These are phyloP conservation scores for Phaeophleospora eucalypticola DNA, from an alignment of 2,329 filamentous ascomycete genomes.

Conservation along the genomic window DNA sequence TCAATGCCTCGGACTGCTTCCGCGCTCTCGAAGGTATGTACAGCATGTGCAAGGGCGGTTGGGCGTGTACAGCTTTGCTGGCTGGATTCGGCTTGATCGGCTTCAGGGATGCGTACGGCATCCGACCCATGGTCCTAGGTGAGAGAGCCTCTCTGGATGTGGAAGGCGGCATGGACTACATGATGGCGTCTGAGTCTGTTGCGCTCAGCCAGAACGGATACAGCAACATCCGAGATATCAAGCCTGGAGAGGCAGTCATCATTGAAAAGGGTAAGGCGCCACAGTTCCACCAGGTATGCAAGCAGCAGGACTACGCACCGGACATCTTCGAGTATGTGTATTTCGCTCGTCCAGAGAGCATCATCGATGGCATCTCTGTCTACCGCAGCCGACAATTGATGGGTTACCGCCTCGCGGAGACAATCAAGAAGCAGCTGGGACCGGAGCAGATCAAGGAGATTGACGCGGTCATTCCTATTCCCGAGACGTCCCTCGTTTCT, in stretches of 20 bases:
- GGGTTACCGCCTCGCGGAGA: constrained; percentile 75
- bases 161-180: constrained; percentile 68
- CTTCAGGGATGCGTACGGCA: constrained; percentile 75
- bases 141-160: constrained; percentile 51
- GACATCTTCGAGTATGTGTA: constrained; percentile 90
- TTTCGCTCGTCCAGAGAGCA: constrained; percentile 75
- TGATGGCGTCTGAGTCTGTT: constrained; percentile 86
- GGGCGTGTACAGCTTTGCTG: constrained; percentile 77
- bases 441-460: constrained; percentile 69
- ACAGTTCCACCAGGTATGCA: constrained; percentile 69
- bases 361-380: constrained; percentile 85
- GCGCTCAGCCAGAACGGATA: constrained; percentile 80
- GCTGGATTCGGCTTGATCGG: constrained; percentile 76
- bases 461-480: constrained; percentile 79
- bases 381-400: constrained; percentile 80
- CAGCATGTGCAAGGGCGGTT: constrained; percentile 67
- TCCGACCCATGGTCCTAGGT: constrained; percentile 76
- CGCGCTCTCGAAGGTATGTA: constrained; percentile 69
- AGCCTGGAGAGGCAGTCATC: constrained; percentile 81
- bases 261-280: constrained; percentile 72
- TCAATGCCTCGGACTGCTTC: constrained; percentile 75
- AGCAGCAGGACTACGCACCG: constrained; percentile 66
- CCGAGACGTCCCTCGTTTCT: constrained; percentile 77
- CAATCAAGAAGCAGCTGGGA: constrained; percentile 63
- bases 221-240: constrained; percentile 68